Evolutionary conservation across 73 alveolate species (phyloP).

Genomic region (Uronychia setigera): DNA sequence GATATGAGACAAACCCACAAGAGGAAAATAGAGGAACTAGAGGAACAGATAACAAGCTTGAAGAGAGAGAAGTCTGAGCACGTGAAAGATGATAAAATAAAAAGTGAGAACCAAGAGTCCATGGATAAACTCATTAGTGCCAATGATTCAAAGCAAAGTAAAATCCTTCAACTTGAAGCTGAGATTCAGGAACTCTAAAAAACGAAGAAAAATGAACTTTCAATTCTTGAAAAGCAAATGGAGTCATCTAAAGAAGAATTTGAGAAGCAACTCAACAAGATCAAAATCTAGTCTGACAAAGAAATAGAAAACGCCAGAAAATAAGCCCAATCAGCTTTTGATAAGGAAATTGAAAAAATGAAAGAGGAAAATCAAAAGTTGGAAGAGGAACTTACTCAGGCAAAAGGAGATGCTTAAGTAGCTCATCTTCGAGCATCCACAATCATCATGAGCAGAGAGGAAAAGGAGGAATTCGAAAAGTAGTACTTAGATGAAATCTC

Average conservation of each 20-base stretch:
- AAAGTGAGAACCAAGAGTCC: neutral
- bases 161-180: neutral
- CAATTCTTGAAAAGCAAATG: neutral
- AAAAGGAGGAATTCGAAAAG: neutral
- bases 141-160: neutral
- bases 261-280: neutral
- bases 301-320: neutral
- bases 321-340: neutral
- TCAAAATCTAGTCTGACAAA: neutral
- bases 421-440: neutral
- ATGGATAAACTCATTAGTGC: neutral
- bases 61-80: neutral
- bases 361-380: neutral
- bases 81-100: neutral
- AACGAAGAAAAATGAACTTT: neutral
- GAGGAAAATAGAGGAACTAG: neutral
- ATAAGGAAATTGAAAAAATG: neutral
- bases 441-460: neutral
- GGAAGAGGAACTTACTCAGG: neutral
- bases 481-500: neutral
- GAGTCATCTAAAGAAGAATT: neutral
- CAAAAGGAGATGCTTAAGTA: neutral
- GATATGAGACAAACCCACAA: neutral
- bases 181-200: neutral
- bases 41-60: neutral